Conservation (phyloP, 352 stramenopile species). For the Pythium phragmitis region DNA sequence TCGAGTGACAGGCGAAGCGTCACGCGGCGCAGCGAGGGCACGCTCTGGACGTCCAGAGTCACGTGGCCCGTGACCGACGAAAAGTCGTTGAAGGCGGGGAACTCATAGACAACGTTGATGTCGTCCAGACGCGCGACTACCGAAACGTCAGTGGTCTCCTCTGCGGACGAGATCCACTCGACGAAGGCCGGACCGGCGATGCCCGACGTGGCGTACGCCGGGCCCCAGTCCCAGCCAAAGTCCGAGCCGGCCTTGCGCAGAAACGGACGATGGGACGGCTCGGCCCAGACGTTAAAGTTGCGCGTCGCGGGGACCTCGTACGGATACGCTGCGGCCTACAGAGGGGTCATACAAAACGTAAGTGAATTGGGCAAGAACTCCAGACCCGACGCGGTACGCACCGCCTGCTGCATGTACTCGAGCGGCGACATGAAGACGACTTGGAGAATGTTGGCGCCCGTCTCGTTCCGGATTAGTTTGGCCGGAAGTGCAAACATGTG, state of each 20-base stretch:
- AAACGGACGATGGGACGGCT: slow-evolving; percentile 76
- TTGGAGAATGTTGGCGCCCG: slow-evolving; percentile 45
- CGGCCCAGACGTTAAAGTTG: slow-evolving; percentile 81
- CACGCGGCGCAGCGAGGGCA: slow-evolving; percentile 10
- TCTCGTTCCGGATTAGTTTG: slow-evolving; percentile 14
- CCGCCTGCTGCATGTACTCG: slow-evolving; percentile 45
- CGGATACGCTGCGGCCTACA: slow-evolving; percentile 57
- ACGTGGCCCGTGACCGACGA: slow-evolving; percentile 45
- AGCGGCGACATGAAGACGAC: slow-evolving; percentile 60
- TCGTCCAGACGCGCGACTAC: slow-evolving; percentile 18
- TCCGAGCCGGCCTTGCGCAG: slow-evolving; percentile 83
- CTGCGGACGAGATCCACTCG: slow-evolving; percentile 27
- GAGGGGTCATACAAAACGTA: neutral
- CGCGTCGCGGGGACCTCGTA: slow-evolving; percentile 74
- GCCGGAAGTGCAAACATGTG: slow-evolving; percentile 45
- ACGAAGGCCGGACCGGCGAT: slow-evolving; percentile 58
- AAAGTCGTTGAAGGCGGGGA: slow-evolving; percentile 32
- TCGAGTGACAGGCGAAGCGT: slow-evolving; percentile 55
- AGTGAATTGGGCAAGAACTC: too few relatives aligned
- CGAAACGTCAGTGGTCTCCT: slow-evolving; percentile 18
- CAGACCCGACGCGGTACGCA: slow-evolving; percentile 14
- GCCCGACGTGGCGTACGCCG: slow-evolving; percentile 61
- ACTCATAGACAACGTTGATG: slow-evolving; percentile 47
- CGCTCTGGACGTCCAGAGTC: slow-evolving; percentile 33
- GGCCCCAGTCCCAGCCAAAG: slow-evolving; percentile 89